Evolutionary conservation across 2,329 filamentous ascomycete species (phyloP).

Genomic region (Pseudomassariella vexata): DNA sequence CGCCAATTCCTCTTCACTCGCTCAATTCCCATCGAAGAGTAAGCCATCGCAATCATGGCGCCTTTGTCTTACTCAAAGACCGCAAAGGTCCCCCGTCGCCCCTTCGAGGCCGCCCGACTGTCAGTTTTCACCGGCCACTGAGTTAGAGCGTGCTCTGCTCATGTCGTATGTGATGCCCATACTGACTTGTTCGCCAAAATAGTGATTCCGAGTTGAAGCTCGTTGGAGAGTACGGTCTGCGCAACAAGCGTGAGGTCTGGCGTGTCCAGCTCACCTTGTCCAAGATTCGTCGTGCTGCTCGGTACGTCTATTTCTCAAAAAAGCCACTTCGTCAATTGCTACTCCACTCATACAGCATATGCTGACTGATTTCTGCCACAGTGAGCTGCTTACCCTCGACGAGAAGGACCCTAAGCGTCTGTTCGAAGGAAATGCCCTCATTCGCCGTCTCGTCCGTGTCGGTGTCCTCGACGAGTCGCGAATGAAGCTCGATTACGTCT

Average conservation of each 20-base stretch:
- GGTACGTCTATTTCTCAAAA: slow-evolving; percentile 52
- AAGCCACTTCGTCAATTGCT: no score
- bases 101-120: slow-evolving; percentile 99
- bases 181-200: slow-evolving; percentile 56
- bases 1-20: slow-evolving; percentile 9
- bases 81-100: slow-evolving; percentile 96
- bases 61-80: slow-evolving; percentile 91
- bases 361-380: slow-evolving; percentile 30
- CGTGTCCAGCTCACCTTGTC: slow-evolving; percentile 98
- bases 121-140: slow-evolving; percentile 96
- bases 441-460: slow-evolving; percentile 98
- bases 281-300: slow-evolving; percentile 99
- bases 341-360: slow-evolving; percentile 11
- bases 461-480: slow-evolving; percentile 99
- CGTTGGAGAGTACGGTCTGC: slow-evolving; percentile 98
- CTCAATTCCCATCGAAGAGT: slow-evolving; percentile 24
- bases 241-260: slow-evolving; percentile 99
- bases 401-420: slow-evolving; percentile 99
- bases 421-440: slow-evolving; percentile 99
- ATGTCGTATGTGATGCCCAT: slow-evolving; percentile 76
- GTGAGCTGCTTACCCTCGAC: slow-evolving; percentile 99
- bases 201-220: slow-evolving; percentile 99
- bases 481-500: slow-evolving; percentile 99
- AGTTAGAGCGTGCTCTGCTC: slow-evolving; percentile 96
- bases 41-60: slow-evolving; percentile 37